Percentiles rank a stretch among this genome's conserved stretches.
Evolutionary conservation across 768 basidiomycete genomes (phyloP).

Genomic region (Cystobasidium tubakii): DNA sequence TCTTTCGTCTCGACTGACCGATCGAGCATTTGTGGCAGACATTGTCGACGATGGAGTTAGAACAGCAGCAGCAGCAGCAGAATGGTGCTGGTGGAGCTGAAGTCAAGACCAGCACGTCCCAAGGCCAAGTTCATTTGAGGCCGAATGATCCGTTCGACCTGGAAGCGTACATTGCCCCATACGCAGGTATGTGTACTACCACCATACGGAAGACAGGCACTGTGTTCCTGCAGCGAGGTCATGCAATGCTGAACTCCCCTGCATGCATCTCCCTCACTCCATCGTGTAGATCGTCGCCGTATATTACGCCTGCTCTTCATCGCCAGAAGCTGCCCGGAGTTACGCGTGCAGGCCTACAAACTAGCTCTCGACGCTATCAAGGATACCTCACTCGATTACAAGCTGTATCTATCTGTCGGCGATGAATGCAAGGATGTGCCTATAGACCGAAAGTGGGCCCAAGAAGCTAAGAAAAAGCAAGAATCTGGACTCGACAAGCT

Average conservation of each 20-base stretch:
- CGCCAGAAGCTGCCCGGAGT: constrained; percentile 59
- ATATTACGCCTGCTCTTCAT: constrained; percentile 69
- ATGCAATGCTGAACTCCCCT: neutral
- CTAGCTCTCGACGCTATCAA: constrained; percentile 61
- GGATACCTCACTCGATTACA: constrained; percentile 63
- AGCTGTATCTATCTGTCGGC: constrained; percentile 45
- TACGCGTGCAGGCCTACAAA: constrained; percentile 67
- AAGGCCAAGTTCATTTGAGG: constrained; percentile 53
- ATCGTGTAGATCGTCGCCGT: constrained; percentile 61
- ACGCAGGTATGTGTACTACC: constrained; percentile 58
- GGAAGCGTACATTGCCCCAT: constrained; percentile 68
- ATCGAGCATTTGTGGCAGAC: neutral
- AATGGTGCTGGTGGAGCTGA: neutral
- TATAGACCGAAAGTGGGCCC: constrained; percentile 67
- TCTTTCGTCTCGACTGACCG: neutral
- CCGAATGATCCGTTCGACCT: constrained; percentile 82
- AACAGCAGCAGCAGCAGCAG: neutral
- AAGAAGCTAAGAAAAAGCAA: constrained; percentile 47
- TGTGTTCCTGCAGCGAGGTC: too few species aligned
- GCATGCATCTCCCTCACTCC: constrained; percentile 11
- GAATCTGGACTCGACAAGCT: constrained; percentile 64
- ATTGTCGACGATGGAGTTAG: neutral
- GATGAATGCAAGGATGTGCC: constrained; percentile 52
- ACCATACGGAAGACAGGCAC: neutral
- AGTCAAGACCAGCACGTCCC: neutral